Conservation (phyloP, 495 filamentous ascomycete species). For the Aspergillus sparsus region DNA sequence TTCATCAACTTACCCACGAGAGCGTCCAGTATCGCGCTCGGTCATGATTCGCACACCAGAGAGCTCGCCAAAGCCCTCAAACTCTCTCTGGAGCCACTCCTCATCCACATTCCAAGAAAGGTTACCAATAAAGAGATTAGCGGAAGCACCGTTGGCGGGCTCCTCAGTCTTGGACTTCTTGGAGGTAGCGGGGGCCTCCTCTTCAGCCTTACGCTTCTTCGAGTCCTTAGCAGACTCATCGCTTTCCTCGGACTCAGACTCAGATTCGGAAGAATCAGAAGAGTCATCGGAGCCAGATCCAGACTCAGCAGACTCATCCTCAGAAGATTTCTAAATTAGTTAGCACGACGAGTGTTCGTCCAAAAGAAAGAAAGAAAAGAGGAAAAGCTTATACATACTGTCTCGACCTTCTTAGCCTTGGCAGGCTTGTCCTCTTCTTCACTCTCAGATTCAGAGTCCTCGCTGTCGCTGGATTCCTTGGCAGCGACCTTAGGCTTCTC, state of each 20-base stretch:
- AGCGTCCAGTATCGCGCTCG: conserved; percentile 78
- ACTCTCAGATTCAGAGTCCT: conserved; percentile 32
- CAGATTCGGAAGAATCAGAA: conserved; percentile 49
- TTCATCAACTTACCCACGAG: conserved; percentile 66
- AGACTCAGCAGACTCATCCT: conserved; percentile 31
- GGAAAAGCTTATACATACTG: conserved; percentile 28
- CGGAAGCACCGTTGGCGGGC: conserved; percentile 61
- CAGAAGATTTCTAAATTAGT: conserved; percentile 29
- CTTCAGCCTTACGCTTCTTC: conserved; percentile 92
- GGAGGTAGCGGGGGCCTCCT: conserved; percentile 57
- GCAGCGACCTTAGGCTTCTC: conserved; percentile 42
- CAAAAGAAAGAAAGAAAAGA: not conserved
- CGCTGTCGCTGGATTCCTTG: conserved; percentile 29
- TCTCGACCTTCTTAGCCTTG: conserved; percentile 39
- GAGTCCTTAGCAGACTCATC: conserved; percentile 51
- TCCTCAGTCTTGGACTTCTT: conserved; percentile 87
- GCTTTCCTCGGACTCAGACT: conserved; percentile 45
- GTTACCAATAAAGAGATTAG: conserved; percentile 89
- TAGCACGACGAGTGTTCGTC: conserved; percentile 6
- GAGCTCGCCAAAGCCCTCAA: conserved; percentile 80
- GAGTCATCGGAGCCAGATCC: conserved; percentile 45
- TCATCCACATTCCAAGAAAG: conserved; percentile 95
- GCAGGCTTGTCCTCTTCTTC: conserved; percentile 37
- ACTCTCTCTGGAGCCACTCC: conserved; percentile 83
- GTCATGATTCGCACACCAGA: conserved; percentile 76